Base-by-base conservation (phyloP, 768 basidiomycete genomes). In the Rickenella mellea region DNA sequence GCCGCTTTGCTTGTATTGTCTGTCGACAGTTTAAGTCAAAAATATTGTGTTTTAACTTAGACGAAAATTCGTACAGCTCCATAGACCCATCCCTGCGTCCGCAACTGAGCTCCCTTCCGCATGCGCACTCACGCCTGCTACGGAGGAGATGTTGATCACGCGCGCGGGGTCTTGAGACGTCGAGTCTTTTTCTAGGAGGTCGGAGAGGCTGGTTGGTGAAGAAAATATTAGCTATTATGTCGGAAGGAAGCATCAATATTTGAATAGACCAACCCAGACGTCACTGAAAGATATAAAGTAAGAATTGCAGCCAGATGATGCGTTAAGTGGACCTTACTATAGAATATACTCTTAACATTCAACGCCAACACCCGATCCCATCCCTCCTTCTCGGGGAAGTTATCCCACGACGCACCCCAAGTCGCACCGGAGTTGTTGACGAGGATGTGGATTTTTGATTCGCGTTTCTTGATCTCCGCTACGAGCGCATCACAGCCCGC, bases 1-100 rank as follows among this genome's bases (percentile, higher is more conserved):
- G 85, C 85, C n/a, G 87, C 87, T 61, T 90, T 90, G 59, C 84
- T 87, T 6, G 85, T 67, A 51, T 78, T 74, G 56, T 90, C 86
- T 90, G 48, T 20, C 7, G 10, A 17, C 27, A 32, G 38, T 12
- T 19, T 4, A 10, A 37, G 14, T 37, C 6, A 22, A 31, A 35
- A 48, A 37, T 32, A 25, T 40, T 43, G 41, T 24, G 27, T 24
- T 30, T 27, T 19, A 44, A 27, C 17, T 3, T 38, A 26, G 17
- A 3, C n/a, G 15, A 25, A 21, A 7, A 6, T 14, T 75, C 84
- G 44, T 48, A 89, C 86, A 90, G 53, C 78, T 80, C 79, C 82
- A 91, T 6, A 81, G 75, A 3, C 87, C 88, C 22, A 62, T 70
- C 0, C 79, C 82, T 1, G 56, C 59, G 2, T 59, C 62, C 19